Percentiles rank a stretch among this genome's conserved stretches.
Conservation (phyloP, 257 asterid genomes). For the Nicotiana paniculata region DNA sequence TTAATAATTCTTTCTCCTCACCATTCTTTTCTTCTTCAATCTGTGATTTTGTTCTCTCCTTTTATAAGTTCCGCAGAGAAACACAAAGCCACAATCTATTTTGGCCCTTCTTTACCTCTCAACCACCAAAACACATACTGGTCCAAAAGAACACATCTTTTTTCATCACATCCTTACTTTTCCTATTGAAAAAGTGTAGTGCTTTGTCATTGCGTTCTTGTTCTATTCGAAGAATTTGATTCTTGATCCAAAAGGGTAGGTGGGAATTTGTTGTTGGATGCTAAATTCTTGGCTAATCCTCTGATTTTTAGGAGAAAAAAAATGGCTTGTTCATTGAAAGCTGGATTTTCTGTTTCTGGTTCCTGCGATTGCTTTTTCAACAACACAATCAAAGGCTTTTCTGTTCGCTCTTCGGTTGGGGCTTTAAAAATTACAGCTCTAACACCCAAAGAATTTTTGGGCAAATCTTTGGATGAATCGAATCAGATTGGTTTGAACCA, state of each 20-base stretch:
- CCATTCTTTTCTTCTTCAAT: neutral
- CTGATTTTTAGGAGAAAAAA: neutral
- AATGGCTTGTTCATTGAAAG: slow-evolving; percentile 60
- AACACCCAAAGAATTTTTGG: slow-evolving; percentile 37
- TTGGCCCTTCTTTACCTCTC: neutral
- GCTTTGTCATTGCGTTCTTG: neutral
- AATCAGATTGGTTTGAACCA: slow-evolving; percentile 27
- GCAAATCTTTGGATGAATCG: slow-evolving; percentile 35
- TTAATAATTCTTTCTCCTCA: neutral
- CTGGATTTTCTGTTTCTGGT: slow-evolving; percentile 45
- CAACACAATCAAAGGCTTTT: slow-evolving; percentile 25
- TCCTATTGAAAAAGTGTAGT: neutral
- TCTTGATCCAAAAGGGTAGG: slow-evolving; percentile 23
- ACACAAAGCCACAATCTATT: slow-evolving; percentile 20
- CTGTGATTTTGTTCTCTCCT: neutral
- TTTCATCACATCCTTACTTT: neutral
- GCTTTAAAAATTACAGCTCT: slow-evolving; percentile 39
- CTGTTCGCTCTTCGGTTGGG: slow-evolving; percentile 32
- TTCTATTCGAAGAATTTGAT: slow-evolving; percentile 13
- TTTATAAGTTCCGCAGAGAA: slow-evolving; percentile 1
- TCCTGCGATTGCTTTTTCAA: slow-evolving; percentile 24
- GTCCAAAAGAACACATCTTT: neutral
- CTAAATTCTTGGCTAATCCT: slow-evolving; percentile 17
- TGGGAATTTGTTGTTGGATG: slow-evolving; percentile 19
- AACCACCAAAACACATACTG: slow-evolving; percentile 14